Base-by-base conservation (phyloP, 768 basidiomycete species). In the Boletus huronensis region DNA sequence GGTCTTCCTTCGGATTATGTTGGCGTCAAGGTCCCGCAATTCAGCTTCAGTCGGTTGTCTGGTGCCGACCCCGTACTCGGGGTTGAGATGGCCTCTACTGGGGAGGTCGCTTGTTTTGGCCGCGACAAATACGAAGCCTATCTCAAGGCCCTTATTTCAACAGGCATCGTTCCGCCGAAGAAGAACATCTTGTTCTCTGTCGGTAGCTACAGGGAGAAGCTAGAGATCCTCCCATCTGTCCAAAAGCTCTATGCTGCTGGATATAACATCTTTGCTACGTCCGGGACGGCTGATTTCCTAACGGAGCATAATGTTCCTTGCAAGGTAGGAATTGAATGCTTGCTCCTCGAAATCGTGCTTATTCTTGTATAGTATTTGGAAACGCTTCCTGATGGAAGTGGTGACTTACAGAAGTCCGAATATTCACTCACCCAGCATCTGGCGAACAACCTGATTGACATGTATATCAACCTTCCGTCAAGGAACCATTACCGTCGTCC, bases 51-150 rank as follows among this genome's bases (percentile, higher is more conserved):
- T 64, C 86, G 97, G 40, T 75, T 99, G 34, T 95, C 93, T 19
- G 97, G 97, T 25, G 97, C 97, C 19, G 97, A 99, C 70, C 97
- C 97, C 19, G 88, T 98, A 7, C 82, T 98, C 13, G 96, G 97
- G 65, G 96, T 98, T 40, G 97, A 99, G 77, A 99, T 99, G 97
- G 97, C 97, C 16, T 98, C 97, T 17, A 99, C 96, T 0, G 97
- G 97, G 54, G 97, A 99, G 70, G 97, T 99, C 25, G 97, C 97
- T 17, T 98, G 96, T 75, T 99, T 99, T 71, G 97, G 97, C 7
- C 85, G 80, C 59, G 90, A 99, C 77, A 97, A 95, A 74, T 98
- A 96, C 69, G 97, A 99, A 69, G 97, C 97, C 5, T 99, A 98
- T 70, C 78, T 98, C 66, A 99, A 99, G 76, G 95, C 93, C 2